Evolutionary conservation across 192 early-diverging fungal genomes (phyloP), one percentile per base, ranked within the genome.

Genomic region (Podila epicladia): DNA sequence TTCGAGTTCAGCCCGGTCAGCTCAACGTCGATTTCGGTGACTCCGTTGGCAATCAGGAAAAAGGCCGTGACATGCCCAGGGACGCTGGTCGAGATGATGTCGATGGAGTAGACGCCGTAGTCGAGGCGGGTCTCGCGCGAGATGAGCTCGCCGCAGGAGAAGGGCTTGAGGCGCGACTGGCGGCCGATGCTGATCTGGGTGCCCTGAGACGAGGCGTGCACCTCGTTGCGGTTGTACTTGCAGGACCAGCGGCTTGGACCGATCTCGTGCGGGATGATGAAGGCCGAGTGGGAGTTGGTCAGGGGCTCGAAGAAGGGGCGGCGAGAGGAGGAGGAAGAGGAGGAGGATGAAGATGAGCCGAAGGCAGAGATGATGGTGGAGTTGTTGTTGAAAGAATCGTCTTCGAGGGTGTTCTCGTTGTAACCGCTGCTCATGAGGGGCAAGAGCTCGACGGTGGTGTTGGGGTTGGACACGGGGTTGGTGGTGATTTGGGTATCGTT

Each of bases 221-320:
- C 75, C 35, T 68, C 59, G 12, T 69, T 72, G 7, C 61, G 58
- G 8, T 66, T 73, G 35, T 73, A 80, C 5, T 71, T 48, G 58
- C 77, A 80, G 5, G 71, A 71, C 77, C 77, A 80, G 22, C 77
- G 77, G 1, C 64, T 71, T 3, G 77, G 77, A 5, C 77, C 71
- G 51, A 57, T 67, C 5, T 67, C 67, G 15, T 80, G 28, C 5
- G 77, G 71, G 26, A 80, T 62, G 51, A 65, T 80, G 55, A 80
- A 73, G 62, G 69, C 73, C 22, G 64, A 19, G 20, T 62, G 66
- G 24, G 58, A 69, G 48, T 31, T n/a, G 17, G 41, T 45, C 41
- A 80, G 62, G 8, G 59, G 24, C n/a, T 80, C 71, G 9, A 64
- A 29, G 62, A 80, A 63, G 17, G 28, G 11, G 12, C 12, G 9